Base-by-base conservation (phyloP, 2,329 filamentous ascomycete species). In the Aspergillus intermedius region DNA sequence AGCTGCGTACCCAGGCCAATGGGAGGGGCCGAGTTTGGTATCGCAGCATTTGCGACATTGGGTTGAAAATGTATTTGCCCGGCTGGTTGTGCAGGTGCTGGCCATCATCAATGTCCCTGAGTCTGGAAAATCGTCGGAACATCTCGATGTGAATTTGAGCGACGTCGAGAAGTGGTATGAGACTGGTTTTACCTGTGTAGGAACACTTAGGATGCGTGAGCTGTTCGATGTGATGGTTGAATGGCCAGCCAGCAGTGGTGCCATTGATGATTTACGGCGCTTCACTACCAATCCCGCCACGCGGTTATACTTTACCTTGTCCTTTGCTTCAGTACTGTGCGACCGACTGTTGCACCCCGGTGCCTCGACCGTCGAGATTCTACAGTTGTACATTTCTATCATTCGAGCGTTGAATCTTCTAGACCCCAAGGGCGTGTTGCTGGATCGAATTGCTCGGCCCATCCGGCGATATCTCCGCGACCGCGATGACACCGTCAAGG, bases 351-450 rank as follows among this genome's bases (percentile, higher is more conserved):
- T 85, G 12, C 81, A 84, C 57, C 79, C 81, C 4, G 83, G 82
- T 7, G 80, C 81, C 2, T 83, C 81, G 8, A 86, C 83, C 0
- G 77, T 80, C 1, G 78, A 85, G 49, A 83, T 87, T 2, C 65
- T 87, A n/a, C 79, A 82, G 52, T 68, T 84, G 6, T 87, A 87
- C 62, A 83, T 86, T 50, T 82, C 77, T 3, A 78, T 85, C 21
- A 86, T 86, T 48, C 77, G 80, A 34, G 77, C 79, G 0, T 86
- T 86, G 55, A 77, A 79, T 44, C 69, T 79, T 15, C 68, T 87
- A 12, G 83, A 86, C 52, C 76, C 82, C 0, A 81, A 81, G 51
- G 83, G 82, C 1, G 82, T 86, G 3, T 68, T 86, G 9, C 73
- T 87, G 1, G 82, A 85, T 55, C 77, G 82, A n/a, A 78, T 86